Evolutionary conservation across 768 basidiomycete genomes (phyloP).

Genomic region (Boletus rubescentipes): DNA sequence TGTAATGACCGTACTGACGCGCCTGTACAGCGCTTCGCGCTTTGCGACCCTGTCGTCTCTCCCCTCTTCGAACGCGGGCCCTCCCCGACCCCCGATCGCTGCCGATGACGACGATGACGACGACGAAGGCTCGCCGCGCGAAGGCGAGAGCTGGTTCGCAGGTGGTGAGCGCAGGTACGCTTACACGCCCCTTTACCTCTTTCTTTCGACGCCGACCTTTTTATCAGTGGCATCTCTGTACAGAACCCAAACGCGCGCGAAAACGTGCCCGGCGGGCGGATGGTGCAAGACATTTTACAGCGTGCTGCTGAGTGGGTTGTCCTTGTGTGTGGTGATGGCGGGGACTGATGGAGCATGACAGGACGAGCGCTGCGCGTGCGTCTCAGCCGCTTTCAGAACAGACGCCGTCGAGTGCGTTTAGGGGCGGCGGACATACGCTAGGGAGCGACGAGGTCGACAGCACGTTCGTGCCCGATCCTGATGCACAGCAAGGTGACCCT

Average conservation of each 20-base stretch:
- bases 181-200: neutral
- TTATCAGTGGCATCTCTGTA: constrained; percentile 76
- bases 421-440: constrained; percentile 77
- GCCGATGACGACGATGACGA: constrained; percentile 46
- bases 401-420: constrained; percentile 42
- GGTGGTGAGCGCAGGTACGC: constrained; percentile 90
- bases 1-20: neutral
- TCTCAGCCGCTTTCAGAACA: constrained; percentile 14
- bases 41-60: constrained; percentile 40
- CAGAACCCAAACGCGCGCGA: constrained; percentile 70
- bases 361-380: constrained; percentile 20
- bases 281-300: constrained; percentile 71
- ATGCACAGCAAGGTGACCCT: constrained; percentile 34
- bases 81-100: constrained; percentile 15
- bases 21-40: constrained; percentile 20
- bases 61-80: constrained; percentile 14
- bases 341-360: constrained; percentile 5
- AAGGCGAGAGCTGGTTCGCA: constrained; percentile 77
- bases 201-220: neutral
- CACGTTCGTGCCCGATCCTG: constrained; percentile 71
- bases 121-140: constrained; percentile 37
- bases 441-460: constrained; percentile 91
- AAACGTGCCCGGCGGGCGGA: constrained; percentile 50
- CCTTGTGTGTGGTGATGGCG: neutral
- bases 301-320: constrained; percentile 74